Percentiles rank a stretch among this genome's conserved stretches.
Conservation (phyloP, 75 land plant genomes). For the Ceratopteris richardii region DNA sequence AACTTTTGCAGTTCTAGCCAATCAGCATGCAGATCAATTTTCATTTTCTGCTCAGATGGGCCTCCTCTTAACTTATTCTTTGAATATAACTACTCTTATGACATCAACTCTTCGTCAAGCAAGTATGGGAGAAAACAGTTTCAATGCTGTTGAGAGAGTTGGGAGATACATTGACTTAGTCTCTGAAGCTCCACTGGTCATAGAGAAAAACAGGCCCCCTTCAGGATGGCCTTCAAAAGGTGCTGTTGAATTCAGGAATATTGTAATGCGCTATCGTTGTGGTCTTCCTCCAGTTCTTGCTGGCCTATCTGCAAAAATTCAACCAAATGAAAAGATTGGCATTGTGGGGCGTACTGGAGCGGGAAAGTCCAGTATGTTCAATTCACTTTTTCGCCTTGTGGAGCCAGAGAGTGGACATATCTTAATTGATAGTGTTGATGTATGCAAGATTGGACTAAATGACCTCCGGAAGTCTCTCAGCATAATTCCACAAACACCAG, state of each 20-base stretch:
- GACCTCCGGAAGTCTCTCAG: slow-evolving; percentile 78
- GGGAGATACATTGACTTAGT: slow-evolving; percentile 79
- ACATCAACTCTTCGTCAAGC: slow-evolving; percentile 66
- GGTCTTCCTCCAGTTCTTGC: slow-evolving; percentile 85
- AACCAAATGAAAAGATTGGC: slow-evolving; percentile 74
- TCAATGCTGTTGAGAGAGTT: slow-evolving; percentile 90
- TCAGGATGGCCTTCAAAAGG: slow-evolving; percentile 93
- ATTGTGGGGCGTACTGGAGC: slow-evolving; percentile 97
- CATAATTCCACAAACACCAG: slow-evolving; percentile 93
- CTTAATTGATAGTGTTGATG: slow-evolving; percentile 70
- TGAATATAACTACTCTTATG: slow-evolving; percentile 75
- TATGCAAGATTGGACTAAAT: slow-evolving; percentile 61
- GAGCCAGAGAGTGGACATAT: slow-evolving; percentile 81
- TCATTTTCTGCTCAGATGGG: slow-evolving; percentile 97
- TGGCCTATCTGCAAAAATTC: slow-evolving; percentile 63
- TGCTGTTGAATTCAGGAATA: slow-evolving; percentile 61
- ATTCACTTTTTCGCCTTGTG: slow-evolving; percentile 87
- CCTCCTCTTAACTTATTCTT: slow-evolving; percentile 73
- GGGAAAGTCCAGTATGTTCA: slow-evolving; percentile 96
- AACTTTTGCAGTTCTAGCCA: slow-evolving; percentile 90
- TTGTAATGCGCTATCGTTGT: slow-evolving; percentile 79
- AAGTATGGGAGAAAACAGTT: slow-evolving; percentile 88
- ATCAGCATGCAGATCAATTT: slow-evolving; percentile 55
- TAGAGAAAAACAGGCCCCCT: slow-evolving; percentile 80
- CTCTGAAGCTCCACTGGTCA: slow-evolving; percentile 76